Evolutionary conservation across 441 rosid species (phyloP).

Genomic region (Populus hybrid): DNA sequence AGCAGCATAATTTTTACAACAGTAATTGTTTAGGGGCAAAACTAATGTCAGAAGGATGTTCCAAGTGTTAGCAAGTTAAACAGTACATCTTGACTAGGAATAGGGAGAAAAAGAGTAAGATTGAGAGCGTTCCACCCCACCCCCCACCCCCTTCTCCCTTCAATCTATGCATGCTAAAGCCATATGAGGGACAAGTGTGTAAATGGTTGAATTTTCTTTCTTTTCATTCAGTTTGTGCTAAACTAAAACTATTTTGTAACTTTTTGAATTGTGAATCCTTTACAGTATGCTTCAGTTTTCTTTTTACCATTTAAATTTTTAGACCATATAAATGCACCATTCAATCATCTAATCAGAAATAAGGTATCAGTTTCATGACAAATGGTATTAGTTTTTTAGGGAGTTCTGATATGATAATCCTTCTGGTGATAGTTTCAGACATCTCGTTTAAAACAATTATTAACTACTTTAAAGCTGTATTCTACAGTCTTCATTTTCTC

Average conservation of each 20-base stretch:
- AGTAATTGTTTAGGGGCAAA: background rate
- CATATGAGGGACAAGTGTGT: background rate
- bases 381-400: background rate
- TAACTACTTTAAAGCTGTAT: background rate
- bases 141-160: background rate
- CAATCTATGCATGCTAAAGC: background rate
- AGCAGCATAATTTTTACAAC: background rate
- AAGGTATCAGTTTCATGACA: background rate
- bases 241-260: conserved; percentile 3
- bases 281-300: no score
- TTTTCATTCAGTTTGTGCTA: background rate
- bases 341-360: background rate
- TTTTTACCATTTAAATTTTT: background rate
- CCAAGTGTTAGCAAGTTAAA: background rate
- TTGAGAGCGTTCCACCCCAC: background rate
- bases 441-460: background rate
- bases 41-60: background rate
- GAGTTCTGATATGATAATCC: background rate
- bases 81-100: background rate
- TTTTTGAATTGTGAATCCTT: background rate
- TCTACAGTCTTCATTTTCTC: background rate
- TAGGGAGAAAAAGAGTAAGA: background rate
- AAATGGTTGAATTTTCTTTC: conserved; percentile 1
- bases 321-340: background rate
- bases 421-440: conserved; percentile 5